Conservation (phyloP, 345 rosid genomes). For the Aquilaria malaccensis region DNA sequence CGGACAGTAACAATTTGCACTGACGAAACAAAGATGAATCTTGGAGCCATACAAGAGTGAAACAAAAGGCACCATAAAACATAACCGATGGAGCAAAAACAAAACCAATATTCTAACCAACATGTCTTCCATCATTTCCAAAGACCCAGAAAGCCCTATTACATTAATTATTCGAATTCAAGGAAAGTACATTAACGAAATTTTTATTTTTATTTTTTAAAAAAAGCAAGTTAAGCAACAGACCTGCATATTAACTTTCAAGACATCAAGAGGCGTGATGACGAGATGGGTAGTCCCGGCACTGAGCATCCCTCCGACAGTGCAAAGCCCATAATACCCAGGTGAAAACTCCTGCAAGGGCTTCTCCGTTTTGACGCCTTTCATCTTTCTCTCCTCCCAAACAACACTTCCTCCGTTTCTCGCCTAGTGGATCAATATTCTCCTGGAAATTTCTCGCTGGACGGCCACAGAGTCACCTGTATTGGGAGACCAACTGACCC, state of each 20-base stretch:
- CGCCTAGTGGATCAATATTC: not conserved
- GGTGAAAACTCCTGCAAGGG: slow-evolving; percentile 28
- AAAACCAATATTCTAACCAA: too few relatives aligned
- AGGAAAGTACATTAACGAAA: too few relatives aligned
- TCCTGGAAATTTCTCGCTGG: not conserved
- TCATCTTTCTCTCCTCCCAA: not conserved
- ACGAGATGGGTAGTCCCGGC: slow-evolving; percentile 56
- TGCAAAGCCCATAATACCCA: slow-evolving; percentile 45
- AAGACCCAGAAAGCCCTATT: too few relatives aligned
- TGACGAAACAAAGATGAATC: too few relatives aligned
- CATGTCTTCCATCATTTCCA: too few relatives aligned
- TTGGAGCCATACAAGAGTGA: too few relatives aligned
- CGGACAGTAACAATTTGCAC: too few relatives aligned
- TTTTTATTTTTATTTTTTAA: too few relatives aligned
- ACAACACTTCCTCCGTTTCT: not conserved
- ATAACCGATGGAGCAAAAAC: too few relatives aligned
- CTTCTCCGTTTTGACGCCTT: slow-evolving; percentile 10
- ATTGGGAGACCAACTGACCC: not conserved
- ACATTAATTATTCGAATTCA: too few relatives aligned
- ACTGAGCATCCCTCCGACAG: slow-evolving; percentile 52
- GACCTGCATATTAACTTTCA: slow-evolving; percentile 70
- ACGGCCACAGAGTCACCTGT: not conserved
- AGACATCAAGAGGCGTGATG: slow-evolving; percentile 56
- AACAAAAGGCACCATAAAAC: too few relatives aligned
- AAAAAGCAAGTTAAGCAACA: not conserved